Conservation (phyloP, 805 yeast genomes). For the Cyberlindnera mycetangii region DNA sequence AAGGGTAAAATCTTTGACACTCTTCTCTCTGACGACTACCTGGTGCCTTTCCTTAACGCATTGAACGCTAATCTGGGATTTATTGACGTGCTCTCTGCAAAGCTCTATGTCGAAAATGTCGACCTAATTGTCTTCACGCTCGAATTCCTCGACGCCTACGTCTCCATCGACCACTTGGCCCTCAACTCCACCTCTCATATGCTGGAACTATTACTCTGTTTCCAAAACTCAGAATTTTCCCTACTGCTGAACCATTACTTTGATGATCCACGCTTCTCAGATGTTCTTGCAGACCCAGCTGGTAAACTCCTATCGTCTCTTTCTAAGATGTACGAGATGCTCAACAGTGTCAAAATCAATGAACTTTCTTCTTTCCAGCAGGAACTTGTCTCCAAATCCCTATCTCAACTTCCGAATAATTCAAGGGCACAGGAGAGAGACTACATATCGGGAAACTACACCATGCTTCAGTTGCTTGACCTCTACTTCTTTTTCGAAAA, state of each 20-base stretch:
- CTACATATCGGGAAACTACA: conserved; percentile 40
- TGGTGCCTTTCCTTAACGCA: conserved; percentile 19
- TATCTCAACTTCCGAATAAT: conserved; percentile 16
- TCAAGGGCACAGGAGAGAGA: conserved; percentile 20
- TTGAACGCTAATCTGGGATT: conserved; percentile 16
- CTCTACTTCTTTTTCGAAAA: conserved; percentile 52
- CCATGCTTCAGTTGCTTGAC: conserved; percentile 51
- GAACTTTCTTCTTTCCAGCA: conserved; percentile 20
- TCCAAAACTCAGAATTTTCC: conserved; percentile 46
- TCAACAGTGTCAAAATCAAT: conserved; percentile 19
- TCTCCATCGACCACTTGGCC: conserved; percentile 19
- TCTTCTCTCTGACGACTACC: conserved; percentile 12
- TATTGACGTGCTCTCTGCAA: conserved; percentile 19
- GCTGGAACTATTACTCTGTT: conserved; percentile 42
- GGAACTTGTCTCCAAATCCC: conserved; percentile 15
- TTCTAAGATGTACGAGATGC: conserved; percentile 12
- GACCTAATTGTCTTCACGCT: conserved; percentile 22
- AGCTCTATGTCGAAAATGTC: conserved; percentile 23
- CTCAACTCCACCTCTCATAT: conserved; percentile 28
- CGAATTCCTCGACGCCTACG: conserved; percentile 22
- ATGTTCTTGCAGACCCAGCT: conserved; percentile 12
- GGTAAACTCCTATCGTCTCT: conserved; percentile 10
- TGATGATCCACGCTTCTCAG: conserved; percentile 31
- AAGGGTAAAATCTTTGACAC: conserved; percentile 26
- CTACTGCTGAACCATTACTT: conserved; percentile 39